Conservation (phyloP, 768 basidiomycete genomes). For the Ramaria rubella region DNA sequence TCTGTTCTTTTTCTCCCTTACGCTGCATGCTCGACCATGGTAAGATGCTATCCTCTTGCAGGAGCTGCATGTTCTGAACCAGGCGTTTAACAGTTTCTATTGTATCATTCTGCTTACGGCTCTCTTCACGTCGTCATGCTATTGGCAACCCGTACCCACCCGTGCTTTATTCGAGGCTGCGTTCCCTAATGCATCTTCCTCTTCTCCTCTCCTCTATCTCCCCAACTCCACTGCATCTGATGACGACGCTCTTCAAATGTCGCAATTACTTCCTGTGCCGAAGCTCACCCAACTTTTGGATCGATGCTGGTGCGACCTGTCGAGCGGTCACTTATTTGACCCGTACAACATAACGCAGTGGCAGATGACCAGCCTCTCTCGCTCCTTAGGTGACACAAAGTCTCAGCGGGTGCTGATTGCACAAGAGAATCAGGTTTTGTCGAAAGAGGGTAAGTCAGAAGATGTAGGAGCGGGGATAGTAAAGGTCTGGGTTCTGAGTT, state of each 20-base stretch:
- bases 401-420: not conserved
- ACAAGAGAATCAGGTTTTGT: not conserved
- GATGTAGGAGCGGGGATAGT: not conserved
- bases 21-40: constrained; percentile 82
- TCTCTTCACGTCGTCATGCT: constrained; percentile 82
- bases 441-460: not conserved
- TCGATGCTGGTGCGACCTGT: constrained; percentile 83
- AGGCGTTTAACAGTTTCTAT: constrained; percentile 54
- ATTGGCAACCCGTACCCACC: constrained; percentile 78
- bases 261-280: constrained; percentile 36
- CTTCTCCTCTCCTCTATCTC: not conserved
- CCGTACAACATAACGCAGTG: constrained; percentile 72
- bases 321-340: constrained; percentile 57
- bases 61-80: not conserved
- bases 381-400: not conserved
- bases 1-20: constrained; percentile 69
- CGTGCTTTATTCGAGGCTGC: constrained; percentile 17
- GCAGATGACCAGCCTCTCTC: constrained; percentile 56
- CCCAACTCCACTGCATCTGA: constrained; percentile 5
- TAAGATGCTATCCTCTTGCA: constrained; percentile 28
- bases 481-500: not conserved
- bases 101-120: constrained; percentile 77
- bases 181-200: constrained; percentile 7
- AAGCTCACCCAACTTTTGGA: constrained; percentile 60
- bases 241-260: not conserved